These are phyloP conservation scores for Ambrosia hybrid DNA, from an alignment of 140 eudicot genomes.

Conservation along the genomic window DNA sequence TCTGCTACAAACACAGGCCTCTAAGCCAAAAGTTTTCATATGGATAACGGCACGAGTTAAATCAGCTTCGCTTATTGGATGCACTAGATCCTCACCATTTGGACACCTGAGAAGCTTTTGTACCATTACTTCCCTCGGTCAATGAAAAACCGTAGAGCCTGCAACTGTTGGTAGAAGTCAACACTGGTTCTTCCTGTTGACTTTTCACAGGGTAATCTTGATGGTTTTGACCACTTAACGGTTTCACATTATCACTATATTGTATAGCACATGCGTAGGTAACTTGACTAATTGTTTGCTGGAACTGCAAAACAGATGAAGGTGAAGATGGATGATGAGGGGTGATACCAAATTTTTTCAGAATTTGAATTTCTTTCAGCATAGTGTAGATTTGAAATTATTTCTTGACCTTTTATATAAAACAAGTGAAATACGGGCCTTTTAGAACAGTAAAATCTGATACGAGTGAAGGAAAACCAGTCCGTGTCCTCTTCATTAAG, in stretches of 20 bases:
- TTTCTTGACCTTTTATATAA: slow-evolving; percentile 82
- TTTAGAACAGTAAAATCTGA: too few species aligned
- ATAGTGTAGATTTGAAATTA: slow-evolving; percentile 36
- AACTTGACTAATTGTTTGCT: slow-evolving; percentile 39
- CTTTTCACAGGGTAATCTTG: slow-evolving; percentile 28
- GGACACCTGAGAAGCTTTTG: slow-evolving; percentile 18
- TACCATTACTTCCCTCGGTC: slow-evolving; percentile 52
- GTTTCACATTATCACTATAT: slow-evolving; percentile 24
- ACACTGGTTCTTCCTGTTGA: slow-evolving; percentile 36
- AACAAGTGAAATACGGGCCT: too few species aligned
- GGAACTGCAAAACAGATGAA: slow-evolving; percentile 62
- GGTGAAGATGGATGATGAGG: slow-evolving; percentile 42
- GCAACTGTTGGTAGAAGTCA: slow-evolving; percentile 39
- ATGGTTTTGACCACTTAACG: slow-evolving; percentile 14
- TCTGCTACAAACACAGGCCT: slow-evolving; percentile 5
- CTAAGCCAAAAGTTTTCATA: slow-evolving; percentile 2
- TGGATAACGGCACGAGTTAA: background rate
- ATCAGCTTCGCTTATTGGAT: background rate
- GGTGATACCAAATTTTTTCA: slow-evolving; percentile 20
- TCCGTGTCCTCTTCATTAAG: too few species aligned
- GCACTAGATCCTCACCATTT: slow-evolving; percentile 21
- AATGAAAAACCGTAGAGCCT: slow-evolving; percentile 50
- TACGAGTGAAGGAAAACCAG: too few species aligned
- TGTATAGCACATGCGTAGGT: slow-evolving; percentile 28
- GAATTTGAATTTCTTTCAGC: slow-evolving; percentile 22